Evolutionary conservation across 768 basidiomycete genomes (phyloP), one percentile per base, ranked within the genome.

Genomic region (Favolaschia claudopus): DNA sequence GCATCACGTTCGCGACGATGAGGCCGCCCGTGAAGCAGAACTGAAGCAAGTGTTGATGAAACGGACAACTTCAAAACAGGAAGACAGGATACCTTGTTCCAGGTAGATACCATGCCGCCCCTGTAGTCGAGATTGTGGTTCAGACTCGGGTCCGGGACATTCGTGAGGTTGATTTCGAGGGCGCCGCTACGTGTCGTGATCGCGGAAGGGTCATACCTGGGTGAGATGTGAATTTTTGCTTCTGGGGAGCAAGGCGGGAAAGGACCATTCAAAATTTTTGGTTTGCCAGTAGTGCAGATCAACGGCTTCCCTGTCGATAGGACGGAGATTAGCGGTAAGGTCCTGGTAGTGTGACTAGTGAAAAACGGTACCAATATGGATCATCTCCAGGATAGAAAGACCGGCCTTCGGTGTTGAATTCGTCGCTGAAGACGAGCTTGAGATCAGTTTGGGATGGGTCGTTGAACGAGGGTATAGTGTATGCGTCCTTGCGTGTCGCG

Each of bases 151-250:
- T n/a, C n/a, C n/a, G n/a, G n/a, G n/a, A n/a, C n/a, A n/a, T n/a
- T n/a, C n/a, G 74, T 85, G 65, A 96, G 75, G 2, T 89, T 93
- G 67, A 96, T 86, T 62, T 89, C 83, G 34, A 98, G 82, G 37
- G 81, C 77, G 22, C 96, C 96, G 62, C 82, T 78, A 58, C 77
- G 76, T 9, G 96, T 97, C 7, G 85, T 89, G 45, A 93, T 76
- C n/a, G 89, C 88, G 25, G 77, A 84, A 0, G 95, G 95, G 69
- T 91, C 90, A 70, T 96, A 95, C 93, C 93, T n/a, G n/a, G n/a
- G n/a, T n/a, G n/a, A n/a, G n/a, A n/a, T n/a, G n/a, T n/a, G n/a
- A 96, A 74, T 97, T 91, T 69, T 91, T 62, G 69, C 91, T 89
- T 84, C 84, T 17, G 6, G 17, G 33, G 44, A 34, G 27, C 34